Conservation (phyloP, 2,329 filamentous ascomycete genomes). For the Sporothrix brunneoviolacea region DNA sequence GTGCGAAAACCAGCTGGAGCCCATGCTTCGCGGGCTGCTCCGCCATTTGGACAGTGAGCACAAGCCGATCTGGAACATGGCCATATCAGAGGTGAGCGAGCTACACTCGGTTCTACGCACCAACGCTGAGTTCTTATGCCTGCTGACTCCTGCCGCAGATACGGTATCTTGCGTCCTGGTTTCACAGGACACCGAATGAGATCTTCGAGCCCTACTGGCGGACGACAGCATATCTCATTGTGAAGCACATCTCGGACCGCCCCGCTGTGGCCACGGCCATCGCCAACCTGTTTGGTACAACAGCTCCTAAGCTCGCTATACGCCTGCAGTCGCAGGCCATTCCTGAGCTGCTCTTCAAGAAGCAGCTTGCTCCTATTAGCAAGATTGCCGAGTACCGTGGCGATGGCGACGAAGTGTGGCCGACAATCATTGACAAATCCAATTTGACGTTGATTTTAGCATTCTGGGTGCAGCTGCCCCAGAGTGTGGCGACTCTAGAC, state of each 20-base stretch:
- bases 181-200: slow-evolving; percentile 54
- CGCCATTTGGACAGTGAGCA: slow-evolving; percentile 12
- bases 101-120: background rate
- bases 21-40: slow-evolving; percentile 16
- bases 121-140: background rate
- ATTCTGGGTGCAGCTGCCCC: slow-evolving; percentile 17
- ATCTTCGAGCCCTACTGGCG: slow-evolving; percentile 86
- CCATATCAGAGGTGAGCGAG: slow-evolving; percentile 15
- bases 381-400: slow-evolving; percentile 74
- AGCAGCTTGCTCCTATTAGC: slow-evolving; percentile 60
- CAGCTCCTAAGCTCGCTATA: slow-evolving; percentile 65
- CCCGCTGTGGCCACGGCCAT: slow-evolving; percentile 79
- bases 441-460: slow-evolving; percentile 55
- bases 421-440: slow-evolving; percentile 45
- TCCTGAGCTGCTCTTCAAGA: slow-evolving; percentile 73
- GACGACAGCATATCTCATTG: slow-evolving; percentile 71
- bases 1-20: slow-evolving; percentile 15
- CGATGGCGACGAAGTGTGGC: slow-evolving; percentile 52
- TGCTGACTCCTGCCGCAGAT: slow-evolving; percentile 34
- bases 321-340: slow-evolving; percentile 75
- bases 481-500: slow-evolving; percentile 13
- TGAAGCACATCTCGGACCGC: slow-evolving; percentile 71
- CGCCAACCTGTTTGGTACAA: slow-evolving; percentile 73
- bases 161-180: slow-evolving; percentile 61
- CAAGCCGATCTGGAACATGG: slow-evolving; percentile 13